phyloP scores from a whole-genome alignment of 2,329 filamentous ascomycete species.

The Boeremia lycopersici region DNA sequence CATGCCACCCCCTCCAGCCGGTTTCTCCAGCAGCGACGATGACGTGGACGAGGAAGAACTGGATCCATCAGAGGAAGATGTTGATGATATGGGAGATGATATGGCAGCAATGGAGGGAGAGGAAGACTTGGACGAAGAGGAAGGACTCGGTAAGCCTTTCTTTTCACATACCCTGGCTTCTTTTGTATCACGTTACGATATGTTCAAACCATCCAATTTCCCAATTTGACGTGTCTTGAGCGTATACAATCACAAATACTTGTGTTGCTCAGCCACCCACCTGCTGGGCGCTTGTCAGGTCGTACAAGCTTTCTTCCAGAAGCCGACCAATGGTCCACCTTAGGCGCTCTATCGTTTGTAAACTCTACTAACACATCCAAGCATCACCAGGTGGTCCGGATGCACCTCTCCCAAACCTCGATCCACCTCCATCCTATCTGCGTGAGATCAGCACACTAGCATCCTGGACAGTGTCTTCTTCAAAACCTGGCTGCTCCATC shows the following conservation, averaged over 20 bases:
- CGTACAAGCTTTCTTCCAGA: constrained; percentile 3
- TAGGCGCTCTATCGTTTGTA: not conserved
- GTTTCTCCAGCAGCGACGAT: constrained; percentile 38
- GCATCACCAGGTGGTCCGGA: constrained; percentile 24
- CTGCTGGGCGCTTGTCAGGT: not conserved
- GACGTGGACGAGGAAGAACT: constrained; percentile 29
- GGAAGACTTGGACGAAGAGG: constrained; percentile 57
- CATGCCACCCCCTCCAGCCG: constrained; percentile 22
- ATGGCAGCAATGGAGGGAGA: constrained; percentile 30
- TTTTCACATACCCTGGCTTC: not conserved
- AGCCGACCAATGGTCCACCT: not conserved
- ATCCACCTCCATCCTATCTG: constrained; percentile 56
- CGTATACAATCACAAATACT: not conserved
- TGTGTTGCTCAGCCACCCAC: not conserved
- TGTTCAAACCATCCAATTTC: not conserved
- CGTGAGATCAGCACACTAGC: constrained; percentile 87
- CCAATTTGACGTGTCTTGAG: not conserved
- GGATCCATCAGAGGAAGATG: constrained; percentile 29
- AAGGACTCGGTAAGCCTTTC: constrained; percentile 27
- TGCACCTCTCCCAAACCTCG: constrained; percentile 23
- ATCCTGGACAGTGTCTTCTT: constrained; percentile 80
- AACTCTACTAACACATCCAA: constrained; percentile 9
- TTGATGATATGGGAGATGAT: constrained; percentile 32
- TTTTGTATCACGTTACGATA: constrained; percentile 1
- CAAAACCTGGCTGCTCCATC: constrained; percentile 80